These are phyloP conservation scores for Aurantiochytrium sp. DNA, from an alignment of 108 stramenopile species.

Conservation along the genomic window DNA sequence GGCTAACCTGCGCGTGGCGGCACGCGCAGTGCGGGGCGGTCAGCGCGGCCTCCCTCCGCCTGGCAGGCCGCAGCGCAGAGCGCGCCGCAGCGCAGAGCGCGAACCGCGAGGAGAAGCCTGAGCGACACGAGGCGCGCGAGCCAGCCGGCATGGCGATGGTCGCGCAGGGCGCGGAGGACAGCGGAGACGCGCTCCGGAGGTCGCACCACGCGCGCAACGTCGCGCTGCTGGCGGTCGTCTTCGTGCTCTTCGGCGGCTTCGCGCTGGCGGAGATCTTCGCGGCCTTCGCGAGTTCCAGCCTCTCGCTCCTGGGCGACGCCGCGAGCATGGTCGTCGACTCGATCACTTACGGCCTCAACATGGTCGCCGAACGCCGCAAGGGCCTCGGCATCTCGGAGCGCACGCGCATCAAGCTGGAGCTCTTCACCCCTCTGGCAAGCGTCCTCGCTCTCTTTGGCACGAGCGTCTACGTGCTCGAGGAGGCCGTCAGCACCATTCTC, in stretches of 20 bases:
- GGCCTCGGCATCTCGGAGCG: background rate
- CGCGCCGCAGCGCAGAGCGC: too few species aligned
- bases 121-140: too few species aligned
- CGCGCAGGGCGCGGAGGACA: background rate
- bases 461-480: conserved; percentile 12
- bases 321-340: conserved; percentile 32
- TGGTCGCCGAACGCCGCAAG: conserved; percentile 19
- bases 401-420: conserved; percentile 25
- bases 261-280: conserved; percentile 18
- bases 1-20: too few species aligned
- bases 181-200: background rate
- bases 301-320: conserved; percentile 6
- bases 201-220: background rate
- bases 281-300: background rate
- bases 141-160: background rate
- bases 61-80: too few species aligned
- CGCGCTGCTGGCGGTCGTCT: background rate
- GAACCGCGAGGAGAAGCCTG: too few species aligned
- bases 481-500: background rate
- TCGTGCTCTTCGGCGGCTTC: conserved; percentile 29
- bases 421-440: background rate
- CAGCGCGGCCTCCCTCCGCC: too few species aligned
- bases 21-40: too few species aligned
- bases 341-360: background rate
- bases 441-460: background rate